Evolutionary conservation across 495 filamentous ascomycete genomes (phyloP).

Genomic region (Neurospora discreta): DNA sequence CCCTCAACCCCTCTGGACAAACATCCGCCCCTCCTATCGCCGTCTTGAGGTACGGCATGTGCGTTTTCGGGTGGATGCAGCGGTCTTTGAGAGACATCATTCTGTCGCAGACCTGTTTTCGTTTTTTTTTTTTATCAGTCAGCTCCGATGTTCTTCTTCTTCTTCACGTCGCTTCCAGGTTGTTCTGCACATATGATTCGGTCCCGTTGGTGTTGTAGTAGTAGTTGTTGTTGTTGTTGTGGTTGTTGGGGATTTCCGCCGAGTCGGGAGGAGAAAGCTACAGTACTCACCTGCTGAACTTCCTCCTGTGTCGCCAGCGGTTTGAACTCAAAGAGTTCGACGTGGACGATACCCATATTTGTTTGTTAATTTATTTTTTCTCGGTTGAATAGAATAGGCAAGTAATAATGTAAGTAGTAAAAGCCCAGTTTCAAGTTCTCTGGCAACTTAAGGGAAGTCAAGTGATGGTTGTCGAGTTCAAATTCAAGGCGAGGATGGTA

Average conservation of each 20-base stretch:
- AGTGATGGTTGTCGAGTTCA: not conserved
- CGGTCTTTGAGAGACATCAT: constrained; percentile 24
- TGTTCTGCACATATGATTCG: no score
- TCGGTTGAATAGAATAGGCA: not conserved
- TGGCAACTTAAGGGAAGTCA: not conserved
- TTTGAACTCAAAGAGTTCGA: constrained; percentile 2
- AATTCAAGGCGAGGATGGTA: not conserved
- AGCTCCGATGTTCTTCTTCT: no score
- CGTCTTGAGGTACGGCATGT: constrained; percentile 46
- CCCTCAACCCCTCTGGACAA: constrained; percentile 38
- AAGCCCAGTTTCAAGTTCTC: not conserved
- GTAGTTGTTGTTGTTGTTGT: not conserved
- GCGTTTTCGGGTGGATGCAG: constrained; percentile 39
- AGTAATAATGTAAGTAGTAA: not conserved
- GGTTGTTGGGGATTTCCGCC: not conserved
- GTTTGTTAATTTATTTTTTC: not conserved
- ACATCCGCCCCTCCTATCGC: constrained; percentile 49
- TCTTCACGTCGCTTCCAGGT: no score
- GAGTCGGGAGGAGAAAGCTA: not conserved
- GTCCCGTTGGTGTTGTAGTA: no score
- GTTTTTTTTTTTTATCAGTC: no score
- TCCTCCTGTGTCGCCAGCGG: constrained; percentile 6
- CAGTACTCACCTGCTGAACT: not conserved
- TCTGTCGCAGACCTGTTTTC: constrained; percentile 12
- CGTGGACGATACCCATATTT: constrained; percentile 2